Conservation (phyloP, 1,284 basidiomycete species). For the Rhodotorula sp. region DNA sequence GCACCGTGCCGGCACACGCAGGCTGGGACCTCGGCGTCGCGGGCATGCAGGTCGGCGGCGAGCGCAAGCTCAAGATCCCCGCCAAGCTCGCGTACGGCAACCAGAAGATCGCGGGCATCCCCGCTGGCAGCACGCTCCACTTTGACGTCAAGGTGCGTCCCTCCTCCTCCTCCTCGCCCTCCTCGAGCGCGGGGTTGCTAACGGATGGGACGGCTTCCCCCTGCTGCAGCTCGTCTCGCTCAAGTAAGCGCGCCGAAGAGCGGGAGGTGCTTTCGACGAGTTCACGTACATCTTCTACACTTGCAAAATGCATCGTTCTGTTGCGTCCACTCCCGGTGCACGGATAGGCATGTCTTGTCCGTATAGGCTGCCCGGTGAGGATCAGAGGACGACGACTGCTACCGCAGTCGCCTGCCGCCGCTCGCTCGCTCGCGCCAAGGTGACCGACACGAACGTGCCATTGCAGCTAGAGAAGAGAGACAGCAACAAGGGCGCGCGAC, state of each 20-base stretch:
- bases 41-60: conserved; percentile 90
- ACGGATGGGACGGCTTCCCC: neutral
- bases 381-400: too few relatives aligned
- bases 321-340: neutral
- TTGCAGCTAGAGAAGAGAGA: neutral
- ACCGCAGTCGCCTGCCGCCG: too few relatives aligned
- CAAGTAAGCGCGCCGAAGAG: neutral
- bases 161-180: conserved; percentile 48
- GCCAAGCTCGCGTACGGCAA: conserved; percentile 58
- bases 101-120: conserved; percentile 54
- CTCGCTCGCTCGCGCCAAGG: too few relatives aligned
- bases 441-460: too few relatives aligned
- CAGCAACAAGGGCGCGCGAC: neutral
- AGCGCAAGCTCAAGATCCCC: conserved; percentile 76
- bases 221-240: neutral
- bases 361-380: too few relatives aligned
- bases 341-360: too few relatives aligned
- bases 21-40: conserved; percentile 62
- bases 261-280: too few relatives aligned
- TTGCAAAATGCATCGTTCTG: neutral
- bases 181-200: neutral
- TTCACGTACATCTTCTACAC: neutral
- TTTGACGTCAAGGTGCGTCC: conserved; percentile 57
- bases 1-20: too few relatives aligned
- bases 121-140: conserved; percentile 57